Base-by-base conservation (phyloP, 2,329 filamentous ascomycete genomes). In the Cladosporium oxysporum region DNA sequence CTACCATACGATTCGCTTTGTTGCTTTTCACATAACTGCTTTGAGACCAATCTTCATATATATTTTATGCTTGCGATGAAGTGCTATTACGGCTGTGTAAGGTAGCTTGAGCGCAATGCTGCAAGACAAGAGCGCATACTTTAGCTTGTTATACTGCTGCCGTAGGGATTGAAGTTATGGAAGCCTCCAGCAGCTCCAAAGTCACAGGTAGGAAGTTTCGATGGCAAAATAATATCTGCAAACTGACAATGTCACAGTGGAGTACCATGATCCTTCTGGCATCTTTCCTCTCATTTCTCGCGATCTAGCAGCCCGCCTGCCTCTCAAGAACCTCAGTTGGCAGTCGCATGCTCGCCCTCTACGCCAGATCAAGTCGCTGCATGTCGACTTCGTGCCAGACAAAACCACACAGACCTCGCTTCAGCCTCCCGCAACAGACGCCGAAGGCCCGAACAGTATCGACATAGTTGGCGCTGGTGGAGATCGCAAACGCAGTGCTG, bases 271-370 rank as follows among this genome's bases (percentile, higher is more conserved):
- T 81, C 94, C 95, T 62, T 91, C 92, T 76, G 90, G 91, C 74
- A 86, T 98, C 69, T 98, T 94, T 80, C 88, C 91, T 66, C 85
- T 94, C 62, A 83, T 98, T 52, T 89, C 90, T 12, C 88, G 91
- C 2, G 88, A 93, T 66, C 83, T 99, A 66, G 84, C 91, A 49
- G 84, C 90, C 50, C 90, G 91, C 64, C 84, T 98, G 0, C 95
- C 95, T 37, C 84, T 99, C 44, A 90, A 89, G 69, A 96, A 98
- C 74, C 87, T 99, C 55, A 92, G 98, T 76, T 99, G 95, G 95
- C 96, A 98, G 78, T 97, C 95, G 16, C 92, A 96, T 68, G 90
- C 90, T 31, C 90, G 95, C 0, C 95, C 95, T 2, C 82, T 98
- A 41, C 90, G 95, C 70, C 97, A 95, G 16, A 99, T 99, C 77